Evolutionary conservation across 2,329 filamentous ascomycete species (phyloP).

Genomic region (Penicillium sp.): DNA sequence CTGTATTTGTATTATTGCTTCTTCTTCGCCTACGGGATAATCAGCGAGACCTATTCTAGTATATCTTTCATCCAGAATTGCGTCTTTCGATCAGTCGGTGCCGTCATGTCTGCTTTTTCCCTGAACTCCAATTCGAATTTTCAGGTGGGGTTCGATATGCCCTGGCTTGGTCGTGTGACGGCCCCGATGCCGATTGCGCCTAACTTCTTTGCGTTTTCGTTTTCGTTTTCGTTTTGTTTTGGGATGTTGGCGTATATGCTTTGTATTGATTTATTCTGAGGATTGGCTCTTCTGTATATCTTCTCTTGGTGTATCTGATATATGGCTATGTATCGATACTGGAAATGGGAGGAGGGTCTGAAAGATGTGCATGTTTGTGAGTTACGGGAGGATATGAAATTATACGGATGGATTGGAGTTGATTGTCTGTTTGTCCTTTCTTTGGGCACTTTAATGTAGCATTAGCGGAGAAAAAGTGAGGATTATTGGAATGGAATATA

Average conservation of each 20-base stretch:
- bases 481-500: not conserved
- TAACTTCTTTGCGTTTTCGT: not conserved
- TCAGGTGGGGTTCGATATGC: not conserved
- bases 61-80: constrained; percentile 4
- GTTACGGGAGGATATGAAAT: not conserved
- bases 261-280: not conserved
- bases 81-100: constrained; percentile 9
- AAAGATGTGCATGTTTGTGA: not conserved
- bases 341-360: not conserved
- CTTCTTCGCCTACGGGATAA: not conserved
- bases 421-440: not conserved
- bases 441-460: not conserved
- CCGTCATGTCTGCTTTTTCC: constrained; percentile 6
- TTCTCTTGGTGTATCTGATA: not conserved
- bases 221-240: not conserved
- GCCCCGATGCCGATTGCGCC: not conserved
- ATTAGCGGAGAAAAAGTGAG: not conserved
- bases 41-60: not conserved
- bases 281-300: not conserved
- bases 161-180: not conserved
- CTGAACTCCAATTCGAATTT: not conserved
- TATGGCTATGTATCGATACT: not conserved
- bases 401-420: not conserved
- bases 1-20: constrained; percentile 5
- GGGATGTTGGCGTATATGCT: not conserved